Evolutionary conservation across 2,329 filamentous ascomycete species (phyloP), one percentile per base, ranked within the genome.

Genomic region (Fusarium succisae): DNA sequence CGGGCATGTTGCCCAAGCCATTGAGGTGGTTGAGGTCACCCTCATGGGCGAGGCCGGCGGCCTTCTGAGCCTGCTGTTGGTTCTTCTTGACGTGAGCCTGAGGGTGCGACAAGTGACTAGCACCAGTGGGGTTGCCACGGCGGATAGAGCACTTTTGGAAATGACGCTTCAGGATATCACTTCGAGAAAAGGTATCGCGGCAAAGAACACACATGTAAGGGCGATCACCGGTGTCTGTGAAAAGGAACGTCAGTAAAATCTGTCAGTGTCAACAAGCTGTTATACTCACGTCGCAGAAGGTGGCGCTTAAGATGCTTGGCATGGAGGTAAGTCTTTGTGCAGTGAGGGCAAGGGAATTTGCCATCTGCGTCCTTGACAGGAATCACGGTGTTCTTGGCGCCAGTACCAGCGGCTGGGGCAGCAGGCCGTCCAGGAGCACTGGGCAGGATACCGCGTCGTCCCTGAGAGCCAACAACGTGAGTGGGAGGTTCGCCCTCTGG

Each of bases 141-240:
- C 96, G 92, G 75, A 98, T 94, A 44, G 96, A 98, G 86, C 96
- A 99, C 87, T 99, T 99, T 84, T 98, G 95, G 85, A 98, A 99
- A 86, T 99, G 96, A 75, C 96, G 94, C 88, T 99, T 99, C 79
- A 99, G 87, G 76, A 99, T 98, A 82, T 99, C 96, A 88, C 95
- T 98, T 82, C 96, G 92, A 55, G 94, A 98, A 85, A 99, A 99
- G 39, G 95, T 98, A 84, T 98, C 96, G 83, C 96, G 95, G 88
- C 96, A 99, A 58, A 99, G 88, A 76, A 97, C 94, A 85, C 96
- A 99, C 91, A 97, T 97, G 86, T 99, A 99, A 65, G 96, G 96
- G 76, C 96, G 94, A 83, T 98, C 96, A 80, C 96, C 96, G 71
- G 96, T 98, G 86, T 99, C 96, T 98, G 79, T 51, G 64, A 32